Evolutionary conservation across 495 filamentous ascomycete species (phyloP), one percentile per base, ranked within the genome.

Genomic region (Penicillium malachiteum): DNA sequence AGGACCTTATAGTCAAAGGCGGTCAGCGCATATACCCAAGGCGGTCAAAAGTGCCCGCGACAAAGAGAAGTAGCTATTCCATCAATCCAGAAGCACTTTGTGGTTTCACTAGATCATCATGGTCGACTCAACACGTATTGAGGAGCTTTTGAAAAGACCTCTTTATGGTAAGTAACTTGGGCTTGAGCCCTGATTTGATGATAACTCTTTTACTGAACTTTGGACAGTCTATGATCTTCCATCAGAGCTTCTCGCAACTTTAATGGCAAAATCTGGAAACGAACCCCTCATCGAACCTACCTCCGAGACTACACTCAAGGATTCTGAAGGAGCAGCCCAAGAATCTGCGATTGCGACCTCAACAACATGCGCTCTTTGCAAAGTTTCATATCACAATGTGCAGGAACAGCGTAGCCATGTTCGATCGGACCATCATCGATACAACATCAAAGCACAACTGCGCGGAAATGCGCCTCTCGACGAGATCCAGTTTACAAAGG

Each of bases 391-490:
- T 61, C 59, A 71, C 26, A 87, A 76, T 26, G 84, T 96, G 26
- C 79, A 86, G 61, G 92, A 96, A 48, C 95, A 98, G 62, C 83
- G 89, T 42, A 79, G 81, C 49, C 94, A 98, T 75, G 84, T 89
- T 26, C 86, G 87, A 50, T 96, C 92, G n/a, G 94, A 98, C 68
- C 79, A 93, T 44, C 94, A 98, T 71, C 81, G 87, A 51, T 97
- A 96, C 71, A 98, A 98, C 67, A 68, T 97, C 46, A 97, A 96
- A 69, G 90, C 89, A 65, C 93, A 89, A 73, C 71, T 96, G 34
- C 80, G 86, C 50, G 90, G 89, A 0, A 79, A 76, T 43, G 77
- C 75, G 10, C 74, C 85, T 0, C 85, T 96, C 1, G 80, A 82
- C 10, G 94, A 97, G 54, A 60, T 62, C 10, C 88, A 96, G 42